Evolutionary conservation across 1,139 yeast species (phyloP), one percentile per base, ranked within the genome.

Genomic region (Lodderomyces beijingensis): DNA sequence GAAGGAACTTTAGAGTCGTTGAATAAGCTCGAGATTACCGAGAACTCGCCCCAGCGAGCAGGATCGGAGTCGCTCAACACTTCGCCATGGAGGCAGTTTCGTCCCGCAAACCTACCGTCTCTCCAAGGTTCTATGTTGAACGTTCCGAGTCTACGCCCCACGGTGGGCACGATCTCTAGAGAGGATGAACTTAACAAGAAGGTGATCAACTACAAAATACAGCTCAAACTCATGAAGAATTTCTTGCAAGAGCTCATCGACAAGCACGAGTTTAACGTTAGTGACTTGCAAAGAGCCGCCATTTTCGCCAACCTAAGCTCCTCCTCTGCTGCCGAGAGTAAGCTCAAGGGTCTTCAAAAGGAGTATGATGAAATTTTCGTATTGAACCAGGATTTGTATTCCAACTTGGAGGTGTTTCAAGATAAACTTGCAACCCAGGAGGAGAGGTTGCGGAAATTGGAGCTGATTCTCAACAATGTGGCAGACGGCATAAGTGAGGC

Each of bases 151-250:
- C 22, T 28, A 12, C 20, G 22, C 10, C 20, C 18, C 7, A 5
- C 18, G 12, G 4, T 12, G 13, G 27, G 28, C 4, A 38, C 47
- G 12, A 31, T 35, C 4, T 34, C 46, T 10, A 53, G 54, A 34
- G 49, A 59, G 3, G 62, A 59, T 26, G 63, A 62, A 3, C 48
- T 65, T 13, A 62, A 59, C 31, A 63, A 62, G 35, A 65, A 67
- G 40, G 51, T 69, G 25, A 59, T 70, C 1, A 60, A 68, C 13
- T 68, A 65, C 43, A 57, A 62, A 32, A 63, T 70, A 19, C 73
- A 70, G 43, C 57, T 70, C 24, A 55, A 60, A 43, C 54, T 68
- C 34, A 61, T 66, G 52, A 62, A 61, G 41, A 65, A 62, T 35
- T 67, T 67, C 34, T 45, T 69, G 3, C 72, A 63, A 34, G 56